A percentile compares a stretch with the other conserved stretches of the same genome.
Evolutionary conservation across 2,329 filamentous ascomycete species (phyloP).

Genomic region (Beauveria sp.): DNA sequence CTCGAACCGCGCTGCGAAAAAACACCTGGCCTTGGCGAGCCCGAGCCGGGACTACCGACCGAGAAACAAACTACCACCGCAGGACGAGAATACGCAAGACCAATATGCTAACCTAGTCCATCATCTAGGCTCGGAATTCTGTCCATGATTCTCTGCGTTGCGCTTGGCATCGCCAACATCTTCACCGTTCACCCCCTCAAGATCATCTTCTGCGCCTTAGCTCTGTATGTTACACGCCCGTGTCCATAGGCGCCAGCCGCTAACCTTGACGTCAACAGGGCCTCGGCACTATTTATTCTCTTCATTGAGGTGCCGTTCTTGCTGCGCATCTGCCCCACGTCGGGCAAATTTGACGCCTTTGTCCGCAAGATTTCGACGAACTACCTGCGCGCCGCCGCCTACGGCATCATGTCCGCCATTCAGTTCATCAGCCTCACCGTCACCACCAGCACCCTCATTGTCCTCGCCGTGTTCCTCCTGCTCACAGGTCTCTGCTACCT

Average conservation of each 20-base stretch:
- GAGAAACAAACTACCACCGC: not conserved
- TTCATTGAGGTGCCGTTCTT: conserved; percentile 91
- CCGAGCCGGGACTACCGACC: not conserved
- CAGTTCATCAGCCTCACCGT: conserved; percentile 76
- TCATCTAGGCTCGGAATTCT: conserved; percentile 56
- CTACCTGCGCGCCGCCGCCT: conserved; percentile 90
- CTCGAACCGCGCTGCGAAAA: not conserved
- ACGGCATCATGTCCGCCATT: conserved; percentile 68
- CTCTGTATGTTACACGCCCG: conserved; percentile 37
- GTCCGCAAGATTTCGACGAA: conserved; percentile 93
- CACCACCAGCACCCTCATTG: conserved; percentile 66
- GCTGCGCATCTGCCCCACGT: conserved; percentile 95
- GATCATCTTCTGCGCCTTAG: conserved; percentile 45
- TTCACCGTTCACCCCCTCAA: conserved; percentile 44
- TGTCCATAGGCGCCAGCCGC: not conserved
- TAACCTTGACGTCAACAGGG: conserved; percentile 33
- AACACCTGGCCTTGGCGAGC: not conserved
- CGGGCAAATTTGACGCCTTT: conserved; percentile 74
- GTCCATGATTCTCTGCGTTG: conserved; percentile 64
- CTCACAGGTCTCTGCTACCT: conserved; percentile 75
- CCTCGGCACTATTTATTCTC: conserved; percentile 64
- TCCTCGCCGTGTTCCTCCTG: conserved; percentile 72
- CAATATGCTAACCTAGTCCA: conserved; percentile 3
- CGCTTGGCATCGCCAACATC: conserved; percentile 60
- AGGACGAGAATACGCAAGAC: not conserved